Evolutionary conservation across 495 filamentous ascomycete genomes (phyloP), one percentile per base, ranked within the genome.

Genomic region (Xanthoparmelia taractica): DNA sequence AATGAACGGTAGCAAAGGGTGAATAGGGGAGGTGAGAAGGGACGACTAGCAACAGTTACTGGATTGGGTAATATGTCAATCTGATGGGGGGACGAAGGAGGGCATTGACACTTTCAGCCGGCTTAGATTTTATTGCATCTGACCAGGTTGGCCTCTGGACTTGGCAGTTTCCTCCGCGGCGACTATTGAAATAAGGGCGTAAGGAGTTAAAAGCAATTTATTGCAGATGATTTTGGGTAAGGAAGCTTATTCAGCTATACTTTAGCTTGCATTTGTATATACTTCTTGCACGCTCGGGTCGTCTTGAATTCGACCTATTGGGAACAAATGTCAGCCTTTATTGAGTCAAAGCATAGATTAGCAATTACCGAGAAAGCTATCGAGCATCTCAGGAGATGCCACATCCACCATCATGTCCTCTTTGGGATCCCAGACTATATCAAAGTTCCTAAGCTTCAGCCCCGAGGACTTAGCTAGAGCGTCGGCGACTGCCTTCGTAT

Each of bases 381-480:
- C 68, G 10, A 84, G 76, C 48, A 78, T 75, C 63, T 84, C 79
- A 6, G 64, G 66, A 37, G 77, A 70, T 41, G 80, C 76, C 47
- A 88, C 64, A 7, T 75, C 73, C 20, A 89, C 84, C 73, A 83
- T 81, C 0, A 87, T 91, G 58, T 97, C 93, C 60, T 83, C 79
- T 60, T 91, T 95, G 0, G 92, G 82, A 61, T 86, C 82, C 91
- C 90, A 97, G 55, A 96, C 80, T 37, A 97, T 94, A 55, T 92
- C 89, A 36, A 82, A 81, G 65, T 78, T 85, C 58, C 86, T 74
- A 33, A 93, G 79, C 57, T 84, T 81, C 61, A 96, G 71, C 0
- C 79, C 80, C 17, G 85, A 77, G 29, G 75, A 73, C 59, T 80
- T 77, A 1, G 80, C 76, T 20, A 97, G 67, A 25, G 75, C 73